These are phyloP conservation scores for Crithidia bombi DNA, from an alignment of 208 protist genomes.

Conservation along the genomic window DNA sequence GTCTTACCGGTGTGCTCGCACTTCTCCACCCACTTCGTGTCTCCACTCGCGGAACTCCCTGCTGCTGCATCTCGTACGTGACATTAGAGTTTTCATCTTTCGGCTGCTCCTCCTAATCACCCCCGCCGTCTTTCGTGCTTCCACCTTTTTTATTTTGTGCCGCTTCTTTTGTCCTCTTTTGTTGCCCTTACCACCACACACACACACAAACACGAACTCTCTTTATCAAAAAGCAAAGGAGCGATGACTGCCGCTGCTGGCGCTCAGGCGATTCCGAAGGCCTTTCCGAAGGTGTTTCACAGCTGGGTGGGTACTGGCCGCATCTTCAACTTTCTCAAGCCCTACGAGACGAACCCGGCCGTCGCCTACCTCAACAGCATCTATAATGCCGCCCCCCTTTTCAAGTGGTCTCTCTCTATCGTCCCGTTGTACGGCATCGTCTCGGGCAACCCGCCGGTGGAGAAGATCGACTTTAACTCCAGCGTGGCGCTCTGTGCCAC, in stretches of 20 bases:
- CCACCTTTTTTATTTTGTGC: background rate
- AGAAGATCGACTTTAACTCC: slow-evolving; percentile 92
- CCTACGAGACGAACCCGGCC: slow-evolving; percentile 71
- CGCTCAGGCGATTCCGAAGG: slow-evolving; percentile 76
- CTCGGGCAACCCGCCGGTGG: slow-evolving; percentile 72
- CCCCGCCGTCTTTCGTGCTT: too few relatives aligned
- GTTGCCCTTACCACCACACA: too few relatives aligned
- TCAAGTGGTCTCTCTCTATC: slow-evolving; percentile 90
- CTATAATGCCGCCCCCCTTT: slow-evolving; percentile 84
- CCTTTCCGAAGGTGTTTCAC: slow-evolving; percentile 76
- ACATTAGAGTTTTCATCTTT: too few relatives aligned
- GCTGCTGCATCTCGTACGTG: too few relatives aligned
- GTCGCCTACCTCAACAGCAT: slow-evolving; percentile 87
- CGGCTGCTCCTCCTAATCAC: too few relatives aligned
- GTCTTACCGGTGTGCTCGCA: too few relatives aligned
- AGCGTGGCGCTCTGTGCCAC: slow-evolving; percentile 78
- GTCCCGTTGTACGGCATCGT: slow-evolving; percentile 90
- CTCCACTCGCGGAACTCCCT: too few relatives aligned
- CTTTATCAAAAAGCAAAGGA: background rate
- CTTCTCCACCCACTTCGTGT: too few relatives aligned
- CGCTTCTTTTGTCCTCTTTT: background rate
- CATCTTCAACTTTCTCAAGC: slow-evolving; percentile 77
- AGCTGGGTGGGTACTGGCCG: slow-evolving; percentile 75
- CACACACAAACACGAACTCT: background rate
- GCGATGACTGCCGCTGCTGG: slow-evolving; percentile 48